These are phyloP conservation scores for Talaromyces liani DNA, from an alignment of 495 filamentous ascomycete species.

Conservation along the genomic window DNA sequence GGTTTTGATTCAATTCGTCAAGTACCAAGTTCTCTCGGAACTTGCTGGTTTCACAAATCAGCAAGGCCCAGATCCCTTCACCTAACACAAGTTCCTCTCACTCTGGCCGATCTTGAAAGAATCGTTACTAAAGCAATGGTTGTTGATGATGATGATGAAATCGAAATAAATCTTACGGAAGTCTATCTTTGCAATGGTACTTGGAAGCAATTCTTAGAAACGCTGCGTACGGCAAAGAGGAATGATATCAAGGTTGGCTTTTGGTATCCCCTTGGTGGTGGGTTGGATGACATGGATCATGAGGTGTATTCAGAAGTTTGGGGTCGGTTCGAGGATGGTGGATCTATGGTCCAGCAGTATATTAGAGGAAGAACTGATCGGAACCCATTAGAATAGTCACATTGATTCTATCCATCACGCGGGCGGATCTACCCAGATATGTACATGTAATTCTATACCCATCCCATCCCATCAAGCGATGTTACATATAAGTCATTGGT, in stretches of 20 bases:
- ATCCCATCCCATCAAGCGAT: too few relatives aligned
- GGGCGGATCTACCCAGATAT: neutral
- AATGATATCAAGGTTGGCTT: neutral
- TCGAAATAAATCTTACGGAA: neutral
- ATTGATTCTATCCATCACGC: neutral
- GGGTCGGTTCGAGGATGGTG: neutral
- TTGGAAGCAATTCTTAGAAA: neutral
- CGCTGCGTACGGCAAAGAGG: neutral
- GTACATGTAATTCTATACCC: too few relatives aligned
- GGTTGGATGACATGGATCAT: neutral
- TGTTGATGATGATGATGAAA: neutral
- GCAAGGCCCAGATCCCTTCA: neutral
- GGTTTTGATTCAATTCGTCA: neutral
- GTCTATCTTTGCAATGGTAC: neutral
- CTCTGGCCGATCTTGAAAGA: neutral
- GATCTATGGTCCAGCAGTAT: neutral
- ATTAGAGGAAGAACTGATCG: neutral
- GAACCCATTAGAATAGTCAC: neutral
- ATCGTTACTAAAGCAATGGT: neutral
- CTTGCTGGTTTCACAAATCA: neutral
- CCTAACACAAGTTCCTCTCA: neutral
- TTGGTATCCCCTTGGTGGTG: neutral
- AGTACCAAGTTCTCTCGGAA: neutral
- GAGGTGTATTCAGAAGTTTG: neutral
- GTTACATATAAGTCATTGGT: too few relatives aligned